A percentile compares a stretch with the other conserved stretches of the same genome.
Conservation (phyloP, 139 green algal species). For the Coccomyxa sp. region DNA sequence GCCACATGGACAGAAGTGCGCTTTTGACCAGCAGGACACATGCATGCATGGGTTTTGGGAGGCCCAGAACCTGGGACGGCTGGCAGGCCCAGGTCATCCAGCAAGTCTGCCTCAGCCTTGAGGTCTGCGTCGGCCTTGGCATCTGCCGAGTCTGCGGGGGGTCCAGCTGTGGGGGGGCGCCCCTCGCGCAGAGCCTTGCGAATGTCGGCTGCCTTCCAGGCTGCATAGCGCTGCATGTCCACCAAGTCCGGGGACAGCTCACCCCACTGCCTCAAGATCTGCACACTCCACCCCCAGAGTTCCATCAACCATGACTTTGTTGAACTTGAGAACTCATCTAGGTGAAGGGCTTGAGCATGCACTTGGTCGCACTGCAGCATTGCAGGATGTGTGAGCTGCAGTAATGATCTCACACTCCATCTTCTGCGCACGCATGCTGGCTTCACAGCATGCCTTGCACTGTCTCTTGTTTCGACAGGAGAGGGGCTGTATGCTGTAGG, state of each 20-base stretch:
- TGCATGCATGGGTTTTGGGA: neutral
- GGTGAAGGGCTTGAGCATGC: no score
- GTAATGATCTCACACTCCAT: no score
- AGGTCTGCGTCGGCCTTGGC: neutral
- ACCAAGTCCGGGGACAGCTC: slow-evolving; percentile 57
- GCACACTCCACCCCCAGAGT: neutral
- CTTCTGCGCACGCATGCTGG: no score
- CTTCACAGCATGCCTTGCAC: no score
- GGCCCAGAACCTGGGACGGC: neutral
- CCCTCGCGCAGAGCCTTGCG: slow-evolving; percentile 77
- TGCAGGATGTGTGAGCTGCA: no score
- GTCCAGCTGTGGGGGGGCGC: slow-evolving; percentile 40
- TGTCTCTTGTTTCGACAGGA: no score
- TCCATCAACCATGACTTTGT: no score
- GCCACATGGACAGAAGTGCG: neutral
- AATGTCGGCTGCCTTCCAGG: slow-evolving; percentile 85
- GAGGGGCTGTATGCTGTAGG: no score
- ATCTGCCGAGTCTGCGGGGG: slow-evolving; percentile 9
- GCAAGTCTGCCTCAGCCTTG: slow-evolving; percentile 7
- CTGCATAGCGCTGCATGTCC: slow-evolving; percentile 78
- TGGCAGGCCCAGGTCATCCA: slow-evolving; percentile 7
- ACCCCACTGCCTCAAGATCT: slow-evolving; percentile 70
- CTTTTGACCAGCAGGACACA: neutral
- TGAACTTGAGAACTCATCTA: no score
- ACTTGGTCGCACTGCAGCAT: no score